Conservation (phyloP, 2,329 filamentous ascomycete species). For the Cercospora zeae-maydis region DNA sequence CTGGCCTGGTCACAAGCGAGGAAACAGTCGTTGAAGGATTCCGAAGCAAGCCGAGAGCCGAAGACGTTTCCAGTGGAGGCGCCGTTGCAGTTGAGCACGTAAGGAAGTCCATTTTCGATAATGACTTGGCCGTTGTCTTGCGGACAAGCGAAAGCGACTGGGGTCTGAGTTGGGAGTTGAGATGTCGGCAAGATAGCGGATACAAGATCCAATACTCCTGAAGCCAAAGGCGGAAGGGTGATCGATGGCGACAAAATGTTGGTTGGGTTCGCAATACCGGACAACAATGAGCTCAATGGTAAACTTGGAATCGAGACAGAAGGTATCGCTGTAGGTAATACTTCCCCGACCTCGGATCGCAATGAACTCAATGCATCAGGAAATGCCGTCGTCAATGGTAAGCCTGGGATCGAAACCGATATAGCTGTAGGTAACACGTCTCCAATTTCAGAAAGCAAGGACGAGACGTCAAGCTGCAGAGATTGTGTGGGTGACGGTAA, state of each 20-base stretch:
- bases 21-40: conserved; percentile 29
- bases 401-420: background rate
- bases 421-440: background rate
- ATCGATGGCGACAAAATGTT: background rate
- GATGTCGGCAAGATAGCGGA: conserved; percentile 23
- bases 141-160: conserved; percentile 21
- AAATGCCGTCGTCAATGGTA: background rate
- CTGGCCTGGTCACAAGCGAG: conserved; percentile 21
- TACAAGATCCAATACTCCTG: conserved; percentile 1
- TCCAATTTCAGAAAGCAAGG: background rate
- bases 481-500: background rate
- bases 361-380: too few relatives aligned
- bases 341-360: too few relatives aligned
- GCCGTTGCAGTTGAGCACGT: conserved; percentile 24
- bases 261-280: background rate
- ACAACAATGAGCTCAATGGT: background rate
- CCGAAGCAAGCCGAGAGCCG: conserved; percentile 8
- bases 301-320: background rate
- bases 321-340: too few relatives aligned
- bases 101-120: conserved; percentile 23
- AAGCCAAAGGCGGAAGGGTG: background rate
- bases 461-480: background rate
- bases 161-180: conserved; percentile 19
- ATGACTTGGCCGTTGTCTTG: conserved; percentile 21
- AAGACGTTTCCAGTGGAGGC: conserved; percentile 19